Evolutionary conservation across 2,329 filamentous ascomycete genomes (phyloP), one percentile per base, ranked within the genome.

Genomic region (Penicillium sp.): DNA sequence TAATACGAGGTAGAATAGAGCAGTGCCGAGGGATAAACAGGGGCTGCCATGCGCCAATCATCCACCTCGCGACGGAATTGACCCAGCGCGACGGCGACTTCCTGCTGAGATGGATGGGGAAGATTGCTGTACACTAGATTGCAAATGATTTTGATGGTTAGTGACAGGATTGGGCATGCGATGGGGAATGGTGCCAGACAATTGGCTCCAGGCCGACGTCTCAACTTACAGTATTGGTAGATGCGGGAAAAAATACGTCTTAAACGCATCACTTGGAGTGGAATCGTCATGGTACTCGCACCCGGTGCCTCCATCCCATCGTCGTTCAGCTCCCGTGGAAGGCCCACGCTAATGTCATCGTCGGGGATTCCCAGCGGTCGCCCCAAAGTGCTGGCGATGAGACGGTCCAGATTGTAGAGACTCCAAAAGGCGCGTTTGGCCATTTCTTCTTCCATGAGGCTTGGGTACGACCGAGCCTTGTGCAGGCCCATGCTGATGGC

Each of bases 341-440:
- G 61, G 13, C 70, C 64, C 19, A 79, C 74, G 33, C 71, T 75
- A 59, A 80, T 79, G 54, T 79, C 78, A 38, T 79, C 75, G 58
- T 80, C 78, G 4, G 78, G 70, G 45, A 80, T 75, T 3, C 77
- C 77, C 14, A 79, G 59, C 3, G 78, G 78, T 28, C 78, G 73
- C 14, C 75, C 75, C 0, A 80, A 62, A 0, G 77, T 79, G 28
- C 75, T 74, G 0, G 77, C 74, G 46, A 78, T 77, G 30, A 78
- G 69, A 22, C 78, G 72, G 54, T 80, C 78, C 2, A 80, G 70
- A n/a, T 79, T 79, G 59, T 80, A 79, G 7, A 78, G 68, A 65
- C 76, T 78, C 78, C 78, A 80, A 60, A 80, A 80, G 1, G 74
- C 75, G n/a, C 78, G 75, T 57, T 78, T 79, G 2, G 73, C 66